These are phyloP conservation scores for Erysiphe pulchra DNA, from an alignment of 2,329 filamentous ascomycete species.

Conservation along the genomic window DNA sequence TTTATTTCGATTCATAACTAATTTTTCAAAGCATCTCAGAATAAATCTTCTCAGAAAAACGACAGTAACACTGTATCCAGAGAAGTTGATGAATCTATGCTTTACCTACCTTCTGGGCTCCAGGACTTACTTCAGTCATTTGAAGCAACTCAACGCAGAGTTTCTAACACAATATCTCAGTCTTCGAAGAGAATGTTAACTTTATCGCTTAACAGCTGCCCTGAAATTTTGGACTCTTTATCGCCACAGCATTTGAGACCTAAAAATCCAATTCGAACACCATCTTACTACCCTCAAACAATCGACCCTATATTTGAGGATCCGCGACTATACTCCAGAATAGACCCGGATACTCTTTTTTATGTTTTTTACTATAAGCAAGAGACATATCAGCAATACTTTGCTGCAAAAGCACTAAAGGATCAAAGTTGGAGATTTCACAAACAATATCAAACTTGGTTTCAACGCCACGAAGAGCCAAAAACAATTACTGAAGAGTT, in stretches of 20 bases:
- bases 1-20: conserved; percentile 3
- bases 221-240: conserved; percentile 53
- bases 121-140: conserved; percentile 82
- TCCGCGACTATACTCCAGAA: conserved; percentile 59
- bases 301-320: conserved; percentile 83
- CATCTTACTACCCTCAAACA: conserved; percentile 73
- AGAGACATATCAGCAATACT: conserved; percentile 80
- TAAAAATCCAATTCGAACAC: conserved; percentile 52
- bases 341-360: conserved; percentile 90
- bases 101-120: conserved; percentile 69
- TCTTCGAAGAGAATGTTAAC: conserved; percentile 50
- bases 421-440: conserved; percentile 98
- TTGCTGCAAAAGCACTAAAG: conserved; percentile 90
- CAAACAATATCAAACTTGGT: conserved; percentile 99
- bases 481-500: conserved; percentile 98
- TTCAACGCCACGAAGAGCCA: conserved; percentile 91
- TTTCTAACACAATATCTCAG: conserved; percentile 24
- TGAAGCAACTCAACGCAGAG: conserved; percentile 52
- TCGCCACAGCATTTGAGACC: conserved; percentile 66
- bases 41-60: conserved; percentile 27
- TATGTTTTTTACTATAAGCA: conserved; percentile 99
- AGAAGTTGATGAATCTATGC: conserved; percentile 54
- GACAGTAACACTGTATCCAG: conserved; percentile 16
- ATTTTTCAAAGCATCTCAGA: conserved; percentile 13
- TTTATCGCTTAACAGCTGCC: conserved; percentile 45